Evolutionary conservation across 441 rosid species (phyloP).

Genomic region (Erysimum pusillum): DNA sequence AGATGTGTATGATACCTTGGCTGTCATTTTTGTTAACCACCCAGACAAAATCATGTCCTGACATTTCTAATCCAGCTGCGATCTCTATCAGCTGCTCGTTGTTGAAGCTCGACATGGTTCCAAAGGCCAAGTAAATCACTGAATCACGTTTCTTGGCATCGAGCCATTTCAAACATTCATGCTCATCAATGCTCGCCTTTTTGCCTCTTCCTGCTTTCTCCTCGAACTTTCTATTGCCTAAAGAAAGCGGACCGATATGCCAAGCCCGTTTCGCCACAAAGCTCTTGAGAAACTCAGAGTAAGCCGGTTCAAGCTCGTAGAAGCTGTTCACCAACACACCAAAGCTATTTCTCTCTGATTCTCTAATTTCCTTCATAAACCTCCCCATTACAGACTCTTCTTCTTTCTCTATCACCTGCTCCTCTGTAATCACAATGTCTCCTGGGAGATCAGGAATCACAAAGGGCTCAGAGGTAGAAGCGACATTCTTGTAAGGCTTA

Average conservation of each 20-base stretch:
- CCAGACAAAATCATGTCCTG: slow-evolving; percentile 70
- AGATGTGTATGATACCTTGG: slow-evolving; percentile 36
- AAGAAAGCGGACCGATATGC: slow-evolving; percentile 60
- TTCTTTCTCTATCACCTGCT: slow-evolving; percentile 31
- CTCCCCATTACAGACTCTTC: slow-evolving; percentile 37
- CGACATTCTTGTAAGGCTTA: slow-evolving; percentile 45
- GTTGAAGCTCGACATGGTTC: slow-evolving; percentile 46
- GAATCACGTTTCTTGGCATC: slow-evolving; percentile 60
- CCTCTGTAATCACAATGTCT: slow-evolving; percentile 37
- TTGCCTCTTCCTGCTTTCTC: slow-evolving; percentile 60
- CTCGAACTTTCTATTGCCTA: slow-evolving; percentile 51
- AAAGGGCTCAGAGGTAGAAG: slow-evolving; percentile 39
- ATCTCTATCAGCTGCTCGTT: slow-evolving; percentile 59
- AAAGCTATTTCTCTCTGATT: slow-evolving; percentile 48
- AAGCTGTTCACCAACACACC: slow-evolving; percentile 69
- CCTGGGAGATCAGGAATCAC: slow-evolving; percentile 49
- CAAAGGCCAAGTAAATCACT: slow-evolving; percentile 70
- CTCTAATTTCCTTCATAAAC: slow-evolving; percentile 39
- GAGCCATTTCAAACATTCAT: slow-evolving; percentile 70
- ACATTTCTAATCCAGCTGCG: slow-evolving; percentile 62
- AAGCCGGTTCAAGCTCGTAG: slow-evolving; percentile 68
- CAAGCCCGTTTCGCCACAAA: slow-evolving; percentile 50
- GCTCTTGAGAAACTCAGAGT: slow-evolving; percentile 54
- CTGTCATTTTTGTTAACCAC: slow-evolving; percentile 45
- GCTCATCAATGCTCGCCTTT: slow-evolving; percentile 49